phyloP scores from a whole-genome alignment of 2,329 filamentous ascomycete genomes.

The Tolypocladium tropicale region DNA sequence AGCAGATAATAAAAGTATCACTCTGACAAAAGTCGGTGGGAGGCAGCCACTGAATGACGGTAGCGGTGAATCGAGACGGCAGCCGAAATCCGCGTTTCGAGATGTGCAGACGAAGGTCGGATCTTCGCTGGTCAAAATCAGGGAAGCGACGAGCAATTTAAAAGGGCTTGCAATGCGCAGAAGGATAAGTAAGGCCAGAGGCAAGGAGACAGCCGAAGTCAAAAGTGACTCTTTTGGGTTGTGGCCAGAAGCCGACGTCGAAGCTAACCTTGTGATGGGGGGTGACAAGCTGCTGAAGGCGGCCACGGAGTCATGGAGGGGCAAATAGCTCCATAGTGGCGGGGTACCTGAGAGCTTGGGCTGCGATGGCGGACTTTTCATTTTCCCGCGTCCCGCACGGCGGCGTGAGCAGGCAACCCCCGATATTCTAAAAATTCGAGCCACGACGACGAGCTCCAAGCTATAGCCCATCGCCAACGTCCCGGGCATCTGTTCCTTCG shows the following conservation, averaged over 20 bases:
- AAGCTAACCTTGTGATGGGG: not conserved
- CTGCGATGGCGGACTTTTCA: slow-evolving; percentile 1
- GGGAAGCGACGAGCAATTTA: not conserved
- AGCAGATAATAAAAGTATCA: not conserved
- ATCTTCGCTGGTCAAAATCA: not conserved
- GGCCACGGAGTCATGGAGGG: slow-evolving; percentile 7
- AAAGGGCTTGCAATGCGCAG: not conserved
- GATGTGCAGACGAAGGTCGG: not conserved
- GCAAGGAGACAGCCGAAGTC: not conserved
- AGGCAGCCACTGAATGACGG: not conserved
- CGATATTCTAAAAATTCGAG: slow-evolving; percentile 17
- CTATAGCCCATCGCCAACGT: slow-evolving; percentile 16
- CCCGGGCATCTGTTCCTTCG: slow-evolving; percentile 11
- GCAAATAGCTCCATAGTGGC: slow-evolving; percentile 6
- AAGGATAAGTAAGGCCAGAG: not conserved
- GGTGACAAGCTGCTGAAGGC: slow-evolving; percentile 14
- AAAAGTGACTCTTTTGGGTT: not conserved
- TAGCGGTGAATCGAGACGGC: not conserved
- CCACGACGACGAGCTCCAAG: slow-evolving; percentile 18
- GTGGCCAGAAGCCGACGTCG: not conserved
- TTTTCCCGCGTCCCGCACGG: slow-evolving; percentile 21
- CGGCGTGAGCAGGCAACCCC: slow-evolving; percentile 4
- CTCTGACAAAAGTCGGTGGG: not conserved
- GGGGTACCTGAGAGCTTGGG: slow-evolving; percentile 3
- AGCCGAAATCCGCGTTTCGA: not conserved